These are phyloP conservation scores for Zizania palustris DNA, from an alignment of 202 grass and related monocot genomes.

Conservation along the genomic window DNA sequence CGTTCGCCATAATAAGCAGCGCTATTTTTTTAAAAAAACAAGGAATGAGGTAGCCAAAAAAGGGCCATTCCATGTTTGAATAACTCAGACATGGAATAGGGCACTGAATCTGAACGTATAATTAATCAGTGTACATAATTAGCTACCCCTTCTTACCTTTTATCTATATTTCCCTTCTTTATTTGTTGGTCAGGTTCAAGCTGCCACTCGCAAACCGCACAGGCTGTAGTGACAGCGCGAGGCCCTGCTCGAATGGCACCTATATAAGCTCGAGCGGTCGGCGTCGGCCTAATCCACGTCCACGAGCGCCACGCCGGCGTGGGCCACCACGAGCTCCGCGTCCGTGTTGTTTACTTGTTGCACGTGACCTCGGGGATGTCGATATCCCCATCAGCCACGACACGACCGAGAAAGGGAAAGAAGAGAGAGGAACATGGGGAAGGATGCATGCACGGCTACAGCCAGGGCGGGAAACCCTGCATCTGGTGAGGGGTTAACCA, in stretches of 20 bases:
- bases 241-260: conserved; percentile 45
- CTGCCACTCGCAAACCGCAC: conserved; percentile 67
- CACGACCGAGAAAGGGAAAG: conserved; percentile 67
- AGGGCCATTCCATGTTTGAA: not conserved
- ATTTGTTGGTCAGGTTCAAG: conserved; percentile 54
- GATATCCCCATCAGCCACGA: conserved; percentile 33
- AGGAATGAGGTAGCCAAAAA: not conserved
- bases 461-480: conserved; percentile 41
- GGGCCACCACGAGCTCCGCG: conserved; percentile 66
- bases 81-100: not conserved
- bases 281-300: conserved; percentile 56
- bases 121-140: not conserved
- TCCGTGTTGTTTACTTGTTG: conserved; percentile 63
- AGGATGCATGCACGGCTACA: conserved; percentile 27
- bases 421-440: conserved; percentile 65
- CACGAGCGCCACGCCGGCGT: conserved; percentile 31
- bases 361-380: conserved; percentile 53
- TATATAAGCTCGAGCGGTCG: conserved; percentile 30
- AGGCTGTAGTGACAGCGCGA: conserved; percentile 74
- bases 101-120: not conserved
- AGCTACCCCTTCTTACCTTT: not conserved
- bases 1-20: conserved; percentile 10
- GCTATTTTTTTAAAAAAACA: conserved; percentile 2
- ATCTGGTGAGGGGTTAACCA: conserved; percentile 42
- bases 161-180: not conserved